A percentile compares a stretch with the other conserved stretches of the same genome.
These are phyloP conservation scores for Daldinia sp. DNA, from an alignment of 2,329 filamentous ascomycete species.

Conservation along the genomic window DNA sequence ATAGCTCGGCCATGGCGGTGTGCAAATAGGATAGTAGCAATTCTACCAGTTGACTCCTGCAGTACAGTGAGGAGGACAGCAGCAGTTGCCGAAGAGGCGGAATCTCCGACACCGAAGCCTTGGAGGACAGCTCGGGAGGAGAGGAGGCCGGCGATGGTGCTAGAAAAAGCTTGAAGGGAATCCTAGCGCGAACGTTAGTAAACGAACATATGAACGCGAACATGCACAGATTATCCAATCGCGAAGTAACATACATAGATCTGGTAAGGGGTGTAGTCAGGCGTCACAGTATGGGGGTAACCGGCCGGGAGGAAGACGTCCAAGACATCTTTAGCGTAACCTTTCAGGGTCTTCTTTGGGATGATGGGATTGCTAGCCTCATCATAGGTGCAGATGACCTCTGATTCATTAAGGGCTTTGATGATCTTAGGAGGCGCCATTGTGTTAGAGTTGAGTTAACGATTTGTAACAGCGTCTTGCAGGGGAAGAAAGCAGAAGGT, in stretches of 20 bases:
- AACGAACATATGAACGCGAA: not conserved
- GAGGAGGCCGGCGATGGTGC: constrained; percentile 82
- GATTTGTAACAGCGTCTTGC: not conserved
- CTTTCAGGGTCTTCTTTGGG: constrained; percentile 41
- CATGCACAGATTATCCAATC: not conserved
- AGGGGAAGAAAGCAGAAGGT: not conserved
- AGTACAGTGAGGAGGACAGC: constrained; percentile 86
- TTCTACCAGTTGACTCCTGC: constrained; percentile 82
- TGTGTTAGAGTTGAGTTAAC: not conserved
- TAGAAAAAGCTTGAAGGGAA: constrained; percentile 86
- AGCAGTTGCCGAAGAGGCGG: constrained; percentile 80
- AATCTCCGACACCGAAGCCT: constrained; percentile 84
- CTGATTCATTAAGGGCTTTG: constrained; percentile 47
- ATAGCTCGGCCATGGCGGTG: constrained; percentile 84
- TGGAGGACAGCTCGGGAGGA: constrained; percentile 86
- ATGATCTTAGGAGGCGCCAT: constrained; percentile 40
- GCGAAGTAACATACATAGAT: constrained; percentile 56
- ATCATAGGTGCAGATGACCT: constrained; percentile 63
- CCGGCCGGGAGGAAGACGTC: constrained; percentile 87
- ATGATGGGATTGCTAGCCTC: constrained; percentile 56
- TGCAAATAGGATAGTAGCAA: constrained; percentile 89
- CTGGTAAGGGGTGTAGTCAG: constrained; percentile 83
- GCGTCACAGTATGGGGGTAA: constrained; percentile 87
- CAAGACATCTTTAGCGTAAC: constrained; percentile 58
- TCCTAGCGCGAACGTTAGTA: constrained; percentile 58